Percentiles rank a stretch among this genome's conserved stretches.
phyloP scores from a whole-genome alignment of 2,329 filamentous ascomycete genomes.

The Fusarium annulatum region DNA sequence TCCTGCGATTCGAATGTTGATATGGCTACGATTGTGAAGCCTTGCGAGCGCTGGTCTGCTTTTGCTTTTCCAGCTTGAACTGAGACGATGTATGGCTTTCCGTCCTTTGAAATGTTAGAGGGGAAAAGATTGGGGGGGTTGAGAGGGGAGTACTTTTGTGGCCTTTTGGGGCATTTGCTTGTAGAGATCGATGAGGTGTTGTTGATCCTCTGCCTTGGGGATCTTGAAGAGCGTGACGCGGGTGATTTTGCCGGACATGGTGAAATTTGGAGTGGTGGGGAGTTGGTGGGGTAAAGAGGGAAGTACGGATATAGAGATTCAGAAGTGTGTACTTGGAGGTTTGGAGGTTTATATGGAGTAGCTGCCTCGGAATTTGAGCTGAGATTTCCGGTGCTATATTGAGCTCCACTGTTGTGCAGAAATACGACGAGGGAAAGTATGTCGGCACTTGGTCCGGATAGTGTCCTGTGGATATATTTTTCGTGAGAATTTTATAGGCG shows the following conservation, averaged over 20 bases:
- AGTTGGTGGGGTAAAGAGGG: no score
- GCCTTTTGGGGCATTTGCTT: slow-evolving; percentile 47
- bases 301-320: not conserved
- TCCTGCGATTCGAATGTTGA: slow-evolving; percentile 66
- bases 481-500: fast-evolving
- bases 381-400: not conserved
- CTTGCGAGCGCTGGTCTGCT: slow-evolving; percentile 66
- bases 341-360: not conserved
- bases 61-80: slow-evolving; percentile 61
- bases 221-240: slow-evolving; percentile 56
- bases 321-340: fast-evolving
- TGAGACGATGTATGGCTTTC: slow-evolving; percentile 68
- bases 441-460: not conserved
- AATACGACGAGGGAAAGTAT: not conserved
- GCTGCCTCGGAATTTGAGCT: not conserved
- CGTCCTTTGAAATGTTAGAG: slow-evolving; percentile 56
- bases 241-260: slow-evolving; percentile 35
- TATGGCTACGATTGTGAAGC: slow-evolving; percentile 67
- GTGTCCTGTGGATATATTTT: not conserved
- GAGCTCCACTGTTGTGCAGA: not conserved
- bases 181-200: slow-evolving; percentile 48
- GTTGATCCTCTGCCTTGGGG: slow-evolving; percentile 46
- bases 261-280: not conserved
- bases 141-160: slow-evolving; percentile 43
- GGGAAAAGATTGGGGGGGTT: fast-evolving